Evolutionary conservation across 2,329 filamentous ascomycete genomes (phyloP).

Genomic region (Calycina herbarum): DNA sequence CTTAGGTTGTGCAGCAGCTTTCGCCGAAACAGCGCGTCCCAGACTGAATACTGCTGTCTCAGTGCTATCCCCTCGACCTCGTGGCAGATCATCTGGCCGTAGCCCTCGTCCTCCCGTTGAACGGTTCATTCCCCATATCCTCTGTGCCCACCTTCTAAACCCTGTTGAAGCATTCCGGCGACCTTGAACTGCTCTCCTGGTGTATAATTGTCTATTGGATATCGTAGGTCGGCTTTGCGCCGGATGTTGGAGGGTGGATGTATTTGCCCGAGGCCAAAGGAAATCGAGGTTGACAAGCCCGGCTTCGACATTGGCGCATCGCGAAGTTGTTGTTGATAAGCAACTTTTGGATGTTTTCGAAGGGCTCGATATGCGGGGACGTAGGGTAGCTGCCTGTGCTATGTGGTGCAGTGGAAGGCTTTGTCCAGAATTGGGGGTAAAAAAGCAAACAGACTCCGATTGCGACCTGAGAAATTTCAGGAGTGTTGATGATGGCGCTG

Average conservation of each 20-base stretch:
- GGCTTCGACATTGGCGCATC: constrained; percentile 26
- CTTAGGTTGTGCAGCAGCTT: constrained; percentile 79
- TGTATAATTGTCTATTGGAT: background rate
- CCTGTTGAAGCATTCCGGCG: constrained; percentile 26
- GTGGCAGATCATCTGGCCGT: constrained; percentile 59
- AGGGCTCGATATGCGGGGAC: background rate
- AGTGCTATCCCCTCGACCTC: constrained; percentile 56
- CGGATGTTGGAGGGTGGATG: constrained; percentile 11
- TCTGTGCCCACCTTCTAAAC: constrained; percentile 30
- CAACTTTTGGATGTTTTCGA: constrained; percentile 23
- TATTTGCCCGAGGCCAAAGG: constrained; percentile 25
- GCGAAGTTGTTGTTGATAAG: constrained; percentile 25
- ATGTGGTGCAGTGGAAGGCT: constrained; percentile 9
- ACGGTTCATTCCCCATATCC: constrained; percentile 26
- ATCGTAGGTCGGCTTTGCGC: background rate
- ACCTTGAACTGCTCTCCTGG: constrained; percentile 4
- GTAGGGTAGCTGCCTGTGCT: background rate
- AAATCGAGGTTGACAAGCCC: constrained; percentile 33
- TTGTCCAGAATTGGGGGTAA: constrained; percentile 43
- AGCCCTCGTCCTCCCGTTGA: constrained; percentile 39
- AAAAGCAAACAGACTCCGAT: constrained; percentile 58
- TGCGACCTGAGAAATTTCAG: constrained; percentile 74
- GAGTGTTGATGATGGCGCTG: constrained; percentile 55
- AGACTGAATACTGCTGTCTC: constrained; percentile 66
- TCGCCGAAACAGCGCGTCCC: constrained; percentile 68